phyloP scores from a whole-genome alignment of 306 rosid genomes.

The Prunus fruticosa region DNA sequence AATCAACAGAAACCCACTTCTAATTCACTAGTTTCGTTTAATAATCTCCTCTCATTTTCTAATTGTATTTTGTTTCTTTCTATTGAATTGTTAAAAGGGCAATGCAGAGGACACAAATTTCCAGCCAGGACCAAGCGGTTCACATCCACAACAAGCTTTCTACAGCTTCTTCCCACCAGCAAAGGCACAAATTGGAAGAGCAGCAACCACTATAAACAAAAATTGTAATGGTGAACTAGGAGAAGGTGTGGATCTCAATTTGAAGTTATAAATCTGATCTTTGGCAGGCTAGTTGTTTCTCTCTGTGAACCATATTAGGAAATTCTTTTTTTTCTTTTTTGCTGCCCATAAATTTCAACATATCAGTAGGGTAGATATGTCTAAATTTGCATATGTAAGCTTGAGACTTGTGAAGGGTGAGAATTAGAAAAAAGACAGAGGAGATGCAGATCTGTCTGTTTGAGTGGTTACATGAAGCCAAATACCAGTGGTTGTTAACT shows the following conservation, averaged over 20 bases:
- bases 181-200: conserved; percentile 30
- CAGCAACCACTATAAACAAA: conserved; percentile 30
- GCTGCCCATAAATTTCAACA: neutral
- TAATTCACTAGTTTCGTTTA: neutral
- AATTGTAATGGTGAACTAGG: conserved; percentile 30
- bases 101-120: conserved; percentile 31
- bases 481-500: neutral
- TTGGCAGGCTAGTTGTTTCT: conserved; percentile 32
- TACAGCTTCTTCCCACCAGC: conserved; percentile 56
- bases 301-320: conserved; percentile 23
- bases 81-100: conserved; percentile 35
- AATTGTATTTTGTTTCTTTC: neutral
- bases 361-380: conserved; percentile 26
- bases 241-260: conserved; percentile 65
- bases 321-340: conserved; percentile 2
- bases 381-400: conserved; percentile 41
- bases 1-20: conserved; percentile 3
- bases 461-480: conserved; percentile 1
- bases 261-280: conserved; percentile 51
- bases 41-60: conserved; percentile 5
- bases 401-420: conserved; percentile 43
- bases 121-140: conserved; percentile 24
- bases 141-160: conserved; percentile 38
- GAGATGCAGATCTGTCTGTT: conserved; percentile 6
- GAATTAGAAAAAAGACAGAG: neutral